Evolutionary conservation across 2,329 filamentous ascomycete genomes (phyloP), one percentile per base, ranked within the genome.

Genomic region (Pseudocercospora crystallina): DNA sequence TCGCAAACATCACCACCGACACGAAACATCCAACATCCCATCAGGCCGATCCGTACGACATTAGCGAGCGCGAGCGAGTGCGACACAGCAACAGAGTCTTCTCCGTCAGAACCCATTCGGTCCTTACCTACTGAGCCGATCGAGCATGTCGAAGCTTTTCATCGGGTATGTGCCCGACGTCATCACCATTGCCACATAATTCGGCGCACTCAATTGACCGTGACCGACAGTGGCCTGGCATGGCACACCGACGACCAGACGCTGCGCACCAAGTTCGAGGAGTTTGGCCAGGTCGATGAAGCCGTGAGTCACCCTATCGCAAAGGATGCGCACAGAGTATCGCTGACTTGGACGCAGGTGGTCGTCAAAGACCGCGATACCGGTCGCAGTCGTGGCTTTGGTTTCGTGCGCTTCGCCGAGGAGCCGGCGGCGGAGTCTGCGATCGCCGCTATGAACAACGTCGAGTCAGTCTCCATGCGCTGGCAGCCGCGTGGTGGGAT

Each of bases 351-450:
- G 39, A 42, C 35, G 29, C 67, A 97, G 92, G 89, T 96, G 57
- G 92, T 99, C 62, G 91, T 97, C 66, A 97, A 96, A 78, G 92
- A 99, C 73, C 89, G 91, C 67, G 92, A 97, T 70, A 96, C 92
- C 67, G 89, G 90, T 65, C 90, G 92, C 72, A 96, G 91, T 80
- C 89, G 94, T 72, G 94, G 94, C 54, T 99, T 97, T 71, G 94
- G 94, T 41, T 97, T 97, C 72, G 92, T 99, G 58, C 88, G 91
- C 64, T 99, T 92, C 75, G 76, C 82, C 44, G 83, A 84, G 59
- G 89, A 91, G 59, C 74, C 78, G 39, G 87, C 91, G 71, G 89
- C 89, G 56, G 84, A 90, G 66, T 80, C 80, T 60, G 89, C 89
- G 37, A 92, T 92, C 70, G 72, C 78, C 39, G 76, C 77, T 59